phyloP scores from a whole-genome alignment of 2,329 filamentous ascomycete species.

The Laburnicola sp. region DNA sequence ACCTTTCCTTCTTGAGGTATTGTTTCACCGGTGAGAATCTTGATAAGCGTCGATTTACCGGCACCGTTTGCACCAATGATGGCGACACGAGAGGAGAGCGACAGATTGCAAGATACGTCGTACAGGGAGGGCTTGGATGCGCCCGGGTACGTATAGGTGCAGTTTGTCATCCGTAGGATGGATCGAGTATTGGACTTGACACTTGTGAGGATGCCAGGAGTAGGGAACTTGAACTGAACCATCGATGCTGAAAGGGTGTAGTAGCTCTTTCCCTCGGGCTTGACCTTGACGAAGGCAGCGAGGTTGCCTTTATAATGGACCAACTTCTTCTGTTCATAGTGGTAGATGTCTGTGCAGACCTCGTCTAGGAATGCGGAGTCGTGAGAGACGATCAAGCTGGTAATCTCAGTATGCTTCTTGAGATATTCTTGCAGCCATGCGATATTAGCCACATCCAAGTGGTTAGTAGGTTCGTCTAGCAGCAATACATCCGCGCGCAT shows the following conservation, averaged over 20 bases:
- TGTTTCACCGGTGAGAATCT: slow-evolving; percentile 89
- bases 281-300: slow-evolving; percentile 79
- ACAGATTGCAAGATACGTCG: slow-evolving; percentile 85
- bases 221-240: slow-evolving; percentile 97
- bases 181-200: slow-evolving; percentile 94
- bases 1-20: slow-evolving; percentile 83
- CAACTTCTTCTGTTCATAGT: slow-evolving; percentile 98
- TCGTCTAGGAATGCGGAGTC: slow-evolving; percentile 97
- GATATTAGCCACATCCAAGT: slow-evolving; percentile 94
- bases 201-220: slow-evolving; percentile 89
- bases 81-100: slow-evolving; percentile 87
- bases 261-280: slow-evolving; percentile 95
- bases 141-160: slow-evolving; percentile 91
- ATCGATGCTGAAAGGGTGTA: slow-evolving; percentile 89
- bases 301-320: slow-evolving; percentile 83
- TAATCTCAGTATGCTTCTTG: slow-evolving; percentile 94
- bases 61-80: slow-evolving; percentile 98
- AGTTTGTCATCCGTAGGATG: slow-evolving; percentile 92
- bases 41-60: slow-evolving; percentile 97
- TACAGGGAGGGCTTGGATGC: slow-evolving; percentile 81
- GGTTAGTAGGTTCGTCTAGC: slow-evolving; percentile 98
- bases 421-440: slow-evolving; percentile 95
- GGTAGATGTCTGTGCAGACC: slow-evolving; percentile 98
- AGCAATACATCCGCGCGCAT: slow-evolving; percentile 95
- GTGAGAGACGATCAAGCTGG: slow-evolving; percentile 96